Conservation (phyloP, 73 alveolate genomes). For the Uronychia binucleata region DNA sequence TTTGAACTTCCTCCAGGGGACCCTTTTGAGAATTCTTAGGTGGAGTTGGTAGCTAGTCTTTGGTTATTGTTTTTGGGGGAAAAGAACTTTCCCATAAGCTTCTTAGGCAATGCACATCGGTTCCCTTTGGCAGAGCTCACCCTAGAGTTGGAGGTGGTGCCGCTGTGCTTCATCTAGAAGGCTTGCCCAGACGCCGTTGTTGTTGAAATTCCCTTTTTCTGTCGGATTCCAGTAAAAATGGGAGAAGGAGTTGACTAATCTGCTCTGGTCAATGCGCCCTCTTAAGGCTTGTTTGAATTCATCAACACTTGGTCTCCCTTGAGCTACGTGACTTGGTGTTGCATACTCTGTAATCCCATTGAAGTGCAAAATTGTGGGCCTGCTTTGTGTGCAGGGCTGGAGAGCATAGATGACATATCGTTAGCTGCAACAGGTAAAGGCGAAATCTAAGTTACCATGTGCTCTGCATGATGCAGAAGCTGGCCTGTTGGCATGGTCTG, state of each 20-base stretch:
- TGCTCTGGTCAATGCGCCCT: too few relatives aligned
- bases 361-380: too few relatives aligned
- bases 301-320: too few relatives aligned
- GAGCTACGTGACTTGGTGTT: too few relatives aligned
- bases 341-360: too few relatives aligned
- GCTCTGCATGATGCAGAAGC: not conserved
- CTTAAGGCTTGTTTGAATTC: too few relatives aligned
- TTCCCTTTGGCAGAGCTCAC: not conserved
- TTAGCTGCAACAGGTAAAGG: not conserved
- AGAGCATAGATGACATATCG: not conserved
- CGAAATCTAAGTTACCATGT: not conserved
- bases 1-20: not conserved
- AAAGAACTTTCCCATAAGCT: not conserved
- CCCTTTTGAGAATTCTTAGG: not conserved
- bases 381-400: not conserved
- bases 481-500: too few relatives aligned
- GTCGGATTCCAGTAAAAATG: not conserved
- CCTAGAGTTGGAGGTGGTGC: conserved; percentile 1
- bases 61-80: not conserved
- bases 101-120: not conserved
- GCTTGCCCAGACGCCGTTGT: not conserved
- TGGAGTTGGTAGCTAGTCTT: not conserved
- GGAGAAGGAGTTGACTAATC: not conserved
- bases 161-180: too few relatives aligned
- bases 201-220: not conserved